A percentile compares a stretch with the other conserved stretches of the same genome.
Evolutionary conservation across 176 grass and related monocot genomes (phyloP).

Genomic region (Cenchrus fungigraminus): DNA sequence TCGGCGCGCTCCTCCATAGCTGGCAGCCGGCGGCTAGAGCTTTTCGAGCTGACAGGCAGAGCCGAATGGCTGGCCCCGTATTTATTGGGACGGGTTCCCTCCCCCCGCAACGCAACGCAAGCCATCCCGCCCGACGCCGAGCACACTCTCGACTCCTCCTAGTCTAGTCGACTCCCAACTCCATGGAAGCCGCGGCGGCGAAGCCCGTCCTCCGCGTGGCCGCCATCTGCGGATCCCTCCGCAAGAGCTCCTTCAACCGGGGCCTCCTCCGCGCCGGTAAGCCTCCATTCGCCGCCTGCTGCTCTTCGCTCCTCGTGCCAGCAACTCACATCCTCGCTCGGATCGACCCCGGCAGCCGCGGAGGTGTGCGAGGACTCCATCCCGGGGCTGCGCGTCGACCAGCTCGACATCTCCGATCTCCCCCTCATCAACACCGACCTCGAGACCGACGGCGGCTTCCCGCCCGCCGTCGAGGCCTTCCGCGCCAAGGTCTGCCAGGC

Average conservation of each 20-base stretch:
- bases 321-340: neutral
- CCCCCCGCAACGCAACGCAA: neutral
- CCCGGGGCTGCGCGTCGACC: constrained; percentile 63
- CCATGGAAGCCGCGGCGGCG: constrained; percentile 37
- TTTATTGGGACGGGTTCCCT: neutral
- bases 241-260: constrained; percentile 80
- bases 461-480: constrained; percentile 75
- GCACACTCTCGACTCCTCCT: too few species aligned
- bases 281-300: too few species aligned
- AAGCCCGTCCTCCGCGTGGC: constrained; percentile 59
- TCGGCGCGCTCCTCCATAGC: neutral
- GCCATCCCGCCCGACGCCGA: neutral
- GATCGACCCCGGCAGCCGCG: constrained; percentile 44
- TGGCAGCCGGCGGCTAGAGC: neutral
- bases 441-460: constrained; percentile 55
- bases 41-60: neutral
- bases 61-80: neutral
- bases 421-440: constrained; percentile 88
- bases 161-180: neutral
- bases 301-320: neutral
- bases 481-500: constrained; percentile 56
- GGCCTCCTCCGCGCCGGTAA: constrained; percentile 87
- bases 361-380: constrained; percentile 75
- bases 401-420: constrained; percentile 63
- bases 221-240: constrained; percentile 86